Base-by-base conservation (phyloP, 2,329 filamentous ascomycete species). In the Fusarium camptoceras region DNA sequence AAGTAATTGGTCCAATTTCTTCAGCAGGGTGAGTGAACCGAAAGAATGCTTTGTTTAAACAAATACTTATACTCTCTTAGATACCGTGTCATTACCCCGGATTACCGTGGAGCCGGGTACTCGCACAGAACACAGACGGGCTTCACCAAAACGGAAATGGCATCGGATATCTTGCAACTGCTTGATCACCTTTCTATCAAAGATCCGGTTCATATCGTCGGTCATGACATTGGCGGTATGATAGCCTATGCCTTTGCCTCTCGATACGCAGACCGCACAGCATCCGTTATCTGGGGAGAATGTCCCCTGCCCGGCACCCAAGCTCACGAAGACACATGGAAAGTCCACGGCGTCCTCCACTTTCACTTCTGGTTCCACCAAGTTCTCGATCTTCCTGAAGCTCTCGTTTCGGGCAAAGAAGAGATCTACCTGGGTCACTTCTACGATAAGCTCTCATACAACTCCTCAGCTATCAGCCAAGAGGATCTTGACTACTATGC, bases 191-290 rank as follows among this genome's bases (percentile, higher is more conserved):
- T 70, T 20, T 50, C 24, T 18, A 66, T 66, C 28, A 28, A 58
- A 12, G 34, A 62, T 2, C 41, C 56, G 2, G 61, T 58, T 4
- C 66, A 59, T n/a, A 39, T 49, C 1, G 56, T 53, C 6, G 56
- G 61, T 5, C 67, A 70, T 53, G 67, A 66, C 1, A 54, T 63
- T 16, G 46, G 67, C 2, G 67, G 67, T 10, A 70, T 66, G 67
- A 55, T 70, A 48, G 61, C 56, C 11, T 64, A 64, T 28, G 27
- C 58, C 5, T 70, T 63, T 30, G 30, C 60, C 6, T 62, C 53
- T 14, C 48, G 66, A 42, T 49, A 55, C 2, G 25, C 55, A 6
- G 31, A 55, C 12, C 44, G 56, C 4, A 62, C 66, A 15, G 53
- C 55, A 16, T 55, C 67, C 4, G 56, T 66, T 5, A 28, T 50